Evolutionary conservation across 2,329 filamentous ascomycete species (phyloP).

Genomic region (Emericellopsis cladophorae): DNA sequence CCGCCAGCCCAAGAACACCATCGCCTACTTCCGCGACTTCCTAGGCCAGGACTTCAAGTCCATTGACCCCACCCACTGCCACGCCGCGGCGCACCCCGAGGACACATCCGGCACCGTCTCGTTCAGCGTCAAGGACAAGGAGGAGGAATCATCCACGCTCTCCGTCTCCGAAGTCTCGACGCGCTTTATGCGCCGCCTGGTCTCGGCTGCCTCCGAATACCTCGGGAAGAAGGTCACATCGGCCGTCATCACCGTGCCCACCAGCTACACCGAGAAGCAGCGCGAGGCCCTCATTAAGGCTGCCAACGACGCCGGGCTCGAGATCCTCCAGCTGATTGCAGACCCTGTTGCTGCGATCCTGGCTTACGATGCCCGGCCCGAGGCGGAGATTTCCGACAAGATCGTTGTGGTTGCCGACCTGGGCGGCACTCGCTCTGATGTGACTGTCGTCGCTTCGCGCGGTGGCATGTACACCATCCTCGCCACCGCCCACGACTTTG

Average conservation of each 20-base stretch:
- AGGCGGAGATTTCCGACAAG: conserved; percentile 69
- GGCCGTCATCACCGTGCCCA: conserved; percentile 89
- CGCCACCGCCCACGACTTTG: conserved; percentile 90
- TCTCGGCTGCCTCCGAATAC: conserved; percentile 77
- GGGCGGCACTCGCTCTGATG: conserved; percentile 84
- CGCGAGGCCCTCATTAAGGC: conserved; percentile 67
- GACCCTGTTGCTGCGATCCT: conserved; percentile 84
- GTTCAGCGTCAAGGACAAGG: conserved; percentile 76
- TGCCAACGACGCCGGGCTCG: conserved; percentile 68
- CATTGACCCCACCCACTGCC: conserved; percentile 91
- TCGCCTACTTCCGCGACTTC: conserved; percentile 93
- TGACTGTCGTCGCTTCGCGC: conserved; percentile 79
- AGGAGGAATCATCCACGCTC: conserved; percentile 52
- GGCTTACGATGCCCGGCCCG: conserved; percentile 79
- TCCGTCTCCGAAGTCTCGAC: conserved; percentile 72
- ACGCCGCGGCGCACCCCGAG: conserved; percentile 82
- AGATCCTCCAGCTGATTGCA: conserved; percentile 84
- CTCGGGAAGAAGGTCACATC: conserved; percentile 87
- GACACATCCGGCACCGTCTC: conserved; percentile 59
- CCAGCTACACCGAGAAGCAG: conserved; percentile 83
- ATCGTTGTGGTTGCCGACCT: conserved; percentile 83
- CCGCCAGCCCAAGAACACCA: conserved; percentile 83
- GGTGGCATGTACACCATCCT: conserved; percentile 95
- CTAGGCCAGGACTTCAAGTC: conserved; percentile 92
- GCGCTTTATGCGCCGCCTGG: conserved; percentile 72